Evolutionary conservation across 2,329 filamentous ascomycete genomes (phyloP).

Genomic region (Sporothrix brunneoviolacea): DNA sequence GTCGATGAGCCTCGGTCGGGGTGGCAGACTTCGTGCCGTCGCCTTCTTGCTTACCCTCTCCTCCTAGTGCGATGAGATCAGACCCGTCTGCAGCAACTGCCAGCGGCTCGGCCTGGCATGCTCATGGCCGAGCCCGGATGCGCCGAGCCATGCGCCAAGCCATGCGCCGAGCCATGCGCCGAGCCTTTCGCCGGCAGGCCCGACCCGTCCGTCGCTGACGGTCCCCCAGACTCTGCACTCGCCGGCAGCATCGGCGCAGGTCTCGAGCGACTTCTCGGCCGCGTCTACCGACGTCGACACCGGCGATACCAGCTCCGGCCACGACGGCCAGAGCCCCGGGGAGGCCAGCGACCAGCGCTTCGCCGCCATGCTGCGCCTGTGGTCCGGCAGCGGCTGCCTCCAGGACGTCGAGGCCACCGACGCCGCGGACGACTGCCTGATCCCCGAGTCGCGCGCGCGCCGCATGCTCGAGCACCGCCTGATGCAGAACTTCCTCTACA

Average conservation of each 20-base stretch:
- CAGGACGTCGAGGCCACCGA: too few species aligned
- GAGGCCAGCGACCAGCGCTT: slow-evolving; percentile 7
- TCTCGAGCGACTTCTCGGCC: slow-evolving; percentile 1
- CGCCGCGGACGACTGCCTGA: slow-evolving; percentile 6
- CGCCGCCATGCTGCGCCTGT: slow-evolving; percentile 12
- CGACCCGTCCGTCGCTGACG: background rate
- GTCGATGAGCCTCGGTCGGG: too few species aligned
- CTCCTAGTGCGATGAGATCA: slow-evolving; percentile 22
- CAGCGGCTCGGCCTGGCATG: slow-evolving; percentile 20
- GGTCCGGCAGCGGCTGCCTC: too few species aligned
- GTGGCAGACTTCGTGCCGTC: too few species aligned
- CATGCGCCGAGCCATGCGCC: background rate
- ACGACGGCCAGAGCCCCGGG: background rate
- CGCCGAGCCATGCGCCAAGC: background rate
- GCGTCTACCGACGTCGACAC: slow-evolving; percentile 6
- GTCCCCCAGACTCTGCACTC: background rate
- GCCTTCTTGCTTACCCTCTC: background rate
- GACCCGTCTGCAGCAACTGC: slow-evolving; percentile 23
- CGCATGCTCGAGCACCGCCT: slow-evolving; percentile 25
- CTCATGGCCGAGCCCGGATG: slow-evolving; percentile 17
- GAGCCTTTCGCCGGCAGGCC: background rate
- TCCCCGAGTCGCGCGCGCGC: slow-evolving; percentile 21
- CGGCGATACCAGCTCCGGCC: background rate
- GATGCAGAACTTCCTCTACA: slow-evolving; percentile 22
- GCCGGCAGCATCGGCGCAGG: background rate